Conservation (phyloP, 2,329 filamentous ascomycete species). For the Pseudogymnoascus sp. region DNA sequence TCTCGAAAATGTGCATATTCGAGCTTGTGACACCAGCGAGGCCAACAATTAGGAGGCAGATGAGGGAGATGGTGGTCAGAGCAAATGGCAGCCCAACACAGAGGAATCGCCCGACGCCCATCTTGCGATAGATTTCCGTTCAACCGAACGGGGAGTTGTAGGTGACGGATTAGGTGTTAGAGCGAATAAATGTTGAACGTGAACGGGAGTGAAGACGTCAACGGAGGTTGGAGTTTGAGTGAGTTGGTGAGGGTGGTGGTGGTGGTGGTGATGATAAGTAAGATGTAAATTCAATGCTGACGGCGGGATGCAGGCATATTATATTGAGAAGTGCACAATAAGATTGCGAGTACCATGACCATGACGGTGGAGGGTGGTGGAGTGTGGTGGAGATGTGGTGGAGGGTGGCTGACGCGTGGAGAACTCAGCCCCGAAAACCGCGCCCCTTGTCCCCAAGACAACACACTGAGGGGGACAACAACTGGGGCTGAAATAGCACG, state of each 20-base stretch:
- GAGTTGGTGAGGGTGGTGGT: not conserved
- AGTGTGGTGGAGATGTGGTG: not conserved
- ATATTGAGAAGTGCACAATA: constrained; percentile 2
- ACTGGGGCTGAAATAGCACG: not conserved
- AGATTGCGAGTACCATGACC: constrained; percentile 4
- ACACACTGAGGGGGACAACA: not conserved
- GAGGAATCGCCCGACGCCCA: constrained; percentile 65
- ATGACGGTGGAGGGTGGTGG: not conserved
- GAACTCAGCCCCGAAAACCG: constrained; percentile 6
- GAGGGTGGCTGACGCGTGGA: constrained; percentile 5
- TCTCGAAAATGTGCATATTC: constrained; percentile 49
- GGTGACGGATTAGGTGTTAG: constrained; percentile 3
- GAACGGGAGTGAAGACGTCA: not conserved
- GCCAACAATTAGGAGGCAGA: constrained; percentile 55
- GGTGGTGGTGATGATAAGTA: not conserved
- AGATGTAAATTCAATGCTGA: constrained; percentile 12
- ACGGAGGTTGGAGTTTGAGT: not conserved
- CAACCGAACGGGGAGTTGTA: not conserved
- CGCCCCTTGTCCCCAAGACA: not conserved
- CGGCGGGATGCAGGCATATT: not conserved
- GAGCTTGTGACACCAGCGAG: constrained; percentile 50
- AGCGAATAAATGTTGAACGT: not conserved
- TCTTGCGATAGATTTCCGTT: not conserved
- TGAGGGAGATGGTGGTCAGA: constrained; percentile 68
- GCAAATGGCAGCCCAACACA: constrained; percentile 84